Base-by-base conservation (phyloP, 352 stramenopile genomes). In the Globisporangium perplexum region DNA sequence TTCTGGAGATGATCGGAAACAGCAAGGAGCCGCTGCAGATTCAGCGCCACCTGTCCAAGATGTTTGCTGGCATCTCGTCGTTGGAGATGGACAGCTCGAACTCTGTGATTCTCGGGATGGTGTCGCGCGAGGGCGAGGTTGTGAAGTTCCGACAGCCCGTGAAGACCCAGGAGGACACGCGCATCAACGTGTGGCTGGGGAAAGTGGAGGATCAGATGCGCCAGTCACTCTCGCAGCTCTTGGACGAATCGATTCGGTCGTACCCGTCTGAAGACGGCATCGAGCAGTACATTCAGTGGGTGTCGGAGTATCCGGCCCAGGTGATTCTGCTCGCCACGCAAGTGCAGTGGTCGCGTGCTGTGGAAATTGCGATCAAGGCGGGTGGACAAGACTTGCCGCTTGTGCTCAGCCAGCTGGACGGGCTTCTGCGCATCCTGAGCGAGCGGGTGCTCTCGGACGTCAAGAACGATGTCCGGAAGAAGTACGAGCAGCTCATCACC, bases 1-100 rank as follows among this genome's bases (percentile, higher is more conserved):
- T 99, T 50, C 84, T 99, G 22, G 98, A 99, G 74, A 99, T 99
- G 70, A 98, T 99, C 50, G 98, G 97, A 28, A 99, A 99, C 69
- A 96, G 96, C 57, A 96, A 97, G 56, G 96, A 99, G 60, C 98
- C 97, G 10, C 85, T 93, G 50, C 98, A 99, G 62, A 97, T 99
- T 20, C 84, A 99, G 59, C 83, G 91, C 18, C 92, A 98, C 47
- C 68, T 98, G 22, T 98, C 95, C 8, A 99, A 99, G 68, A 99
- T 99, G 96, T 99, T 99, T 87, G 97, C 96, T 26, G 96, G 93
- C 30, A 96, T 99, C 54, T 93, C 89, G 11, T 87, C 89, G n/a
- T 64, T 95, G 31, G 87, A 98, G 54, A 92, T 95, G 57, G 71
- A 90, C 36, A 70, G 60, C 18, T 72, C 72, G 18, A 77, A 79